These are phyloP conservation scores for Perilla frutescens DNA, from an alignment of 257 asterid genomes.

Conservation along the genomic window DNA sequence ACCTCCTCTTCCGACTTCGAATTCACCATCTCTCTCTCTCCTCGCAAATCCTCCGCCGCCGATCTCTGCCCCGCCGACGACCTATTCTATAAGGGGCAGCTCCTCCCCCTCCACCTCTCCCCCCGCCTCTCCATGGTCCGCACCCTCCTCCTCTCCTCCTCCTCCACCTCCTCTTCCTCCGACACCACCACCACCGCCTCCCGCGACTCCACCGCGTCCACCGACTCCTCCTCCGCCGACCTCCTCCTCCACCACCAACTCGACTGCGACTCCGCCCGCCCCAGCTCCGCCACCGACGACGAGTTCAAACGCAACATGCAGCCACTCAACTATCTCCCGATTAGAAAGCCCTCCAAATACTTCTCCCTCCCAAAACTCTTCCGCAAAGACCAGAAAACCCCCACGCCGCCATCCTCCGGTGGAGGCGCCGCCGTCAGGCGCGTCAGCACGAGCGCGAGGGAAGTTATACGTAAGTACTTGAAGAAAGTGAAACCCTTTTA, in stretches of 20 bases:
- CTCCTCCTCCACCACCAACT: slow-evolving; percentile 59
- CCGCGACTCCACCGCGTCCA: slow-evolving; percentile 78
- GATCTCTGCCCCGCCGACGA: slow-evolving; percentile 91
- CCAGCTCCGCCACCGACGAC: slow-evolving; percentile 71
- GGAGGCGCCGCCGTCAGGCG: slow-evolving; percentile 51
- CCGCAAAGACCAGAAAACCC: slow-evolving; percentile 53
- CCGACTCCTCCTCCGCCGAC: slow-evolving; percentile 58
- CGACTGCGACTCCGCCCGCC: slow-evolving; percentile 75
- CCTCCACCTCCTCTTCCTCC: slow-evolving; percentile 77
- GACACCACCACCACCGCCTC: slow-evolving; percentile 84
- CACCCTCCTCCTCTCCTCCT: slow-evolving; percentile 69
- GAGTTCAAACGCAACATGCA: slow-evolving; percentile 58
- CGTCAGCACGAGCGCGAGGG: slow-evolving; percentile 68
- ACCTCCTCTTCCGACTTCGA: slow-evolving; percentile 83
- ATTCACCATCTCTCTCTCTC: slow-evolving; percentile 77
- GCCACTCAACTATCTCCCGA: slow-evolving; percentile 1
- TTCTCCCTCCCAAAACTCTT: slow-evolving; percentile 79
- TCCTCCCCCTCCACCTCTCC: slow-evolving; percentile 89
- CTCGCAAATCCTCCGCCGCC: slow-evolving; percentile 64
- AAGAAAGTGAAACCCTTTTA: slow-evolving; percentile 79
- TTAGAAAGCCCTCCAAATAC: slow-evolving; percentile 49
- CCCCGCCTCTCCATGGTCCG: slow-evolving; percentile 91
- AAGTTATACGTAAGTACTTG: slow-evolving; percentile 70
- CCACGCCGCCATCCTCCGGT: slow-evolving; percentile 8
- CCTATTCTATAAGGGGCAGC: slow-evolving; percentile 90